These are phyloP conservation scores for Pleurozium schreberi DNA, from an alignment of 225 moss, liverwort and hornwort species.

Conservation along the genomic window DNA sequence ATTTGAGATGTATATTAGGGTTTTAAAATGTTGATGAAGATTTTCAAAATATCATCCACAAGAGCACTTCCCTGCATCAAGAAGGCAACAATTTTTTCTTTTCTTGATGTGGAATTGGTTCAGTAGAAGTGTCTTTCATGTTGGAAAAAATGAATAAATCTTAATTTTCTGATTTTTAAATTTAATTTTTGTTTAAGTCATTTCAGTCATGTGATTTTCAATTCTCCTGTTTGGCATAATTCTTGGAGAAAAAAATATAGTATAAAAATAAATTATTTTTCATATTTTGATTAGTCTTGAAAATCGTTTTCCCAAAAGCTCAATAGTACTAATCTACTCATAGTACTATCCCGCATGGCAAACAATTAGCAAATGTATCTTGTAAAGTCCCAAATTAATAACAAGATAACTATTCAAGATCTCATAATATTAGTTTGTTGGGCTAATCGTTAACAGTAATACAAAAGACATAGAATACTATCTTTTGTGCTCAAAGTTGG, in stretches of 20 bases:
- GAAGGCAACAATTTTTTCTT: too few relatives aligned
- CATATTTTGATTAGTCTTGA: neutral
- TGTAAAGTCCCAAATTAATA: neutral
- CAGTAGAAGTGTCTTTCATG: accelerated
- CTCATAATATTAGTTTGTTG: neutral
- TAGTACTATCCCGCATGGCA: neutral
- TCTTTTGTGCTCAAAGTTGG: neutral
- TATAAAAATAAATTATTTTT: neutral
- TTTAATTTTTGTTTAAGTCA: too few relatives aligned
- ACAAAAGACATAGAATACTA: neutral
- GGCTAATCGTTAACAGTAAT: neutral
- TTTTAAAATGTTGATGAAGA: neutral
- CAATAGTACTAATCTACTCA: neutral
- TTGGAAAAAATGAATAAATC: neutral
- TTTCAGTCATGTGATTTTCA: neutral
- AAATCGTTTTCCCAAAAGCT: neutral
- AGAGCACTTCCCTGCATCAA: neutral
- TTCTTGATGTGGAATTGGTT: neutral
- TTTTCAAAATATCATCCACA: neutral
- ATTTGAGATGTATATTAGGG: neutral
- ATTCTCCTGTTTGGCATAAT: neutral
- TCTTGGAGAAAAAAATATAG: neutral
- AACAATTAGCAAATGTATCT: too few relatives aligned
- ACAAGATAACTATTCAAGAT: neutral
- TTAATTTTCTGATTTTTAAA: too few relatives aligned